These are phyloP conservation scores for Penicillium goetzii DNA, from an alignment of 495 filamentous ascomycete genomes.

Conservation along the genomic window DNA sequence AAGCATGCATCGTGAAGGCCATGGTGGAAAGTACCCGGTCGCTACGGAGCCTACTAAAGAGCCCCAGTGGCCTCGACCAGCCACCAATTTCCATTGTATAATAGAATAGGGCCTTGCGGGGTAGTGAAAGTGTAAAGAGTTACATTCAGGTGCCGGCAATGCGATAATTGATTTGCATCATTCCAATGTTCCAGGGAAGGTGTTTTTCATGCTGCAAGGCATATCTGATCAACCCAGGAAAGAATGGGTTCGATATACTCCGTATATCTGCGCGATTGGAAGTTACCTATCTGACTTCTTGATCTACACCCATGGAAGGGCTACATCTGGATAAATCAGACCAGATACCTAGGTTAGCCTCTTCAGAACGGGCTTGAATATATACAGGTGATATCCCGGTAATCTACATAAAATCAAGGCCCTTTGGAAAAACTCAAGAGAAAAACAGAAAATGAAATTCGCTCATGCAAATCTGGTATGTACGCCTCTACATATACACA, in stretches of 20 bases:
- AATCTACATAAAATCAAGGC: not conserved
- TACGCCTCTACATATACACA: slow-evolving; percentile 12
- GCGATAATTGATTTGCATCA: not conserved
- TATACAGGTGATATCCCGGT: too few species aligned
- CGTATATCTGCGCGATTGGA: too few species aligned
- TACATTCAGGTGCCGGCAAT: slow-evolving; percentile 18
- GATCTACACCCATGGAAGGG: too few species aligned
- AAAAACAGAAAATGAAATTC: not conserved
- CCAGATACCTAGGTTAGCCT: too few species aligned
- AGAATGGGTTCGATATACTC: too few species aligned
- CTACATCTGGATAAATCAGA: too few species aligned
- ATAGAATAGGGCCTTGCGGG: slow-evolving; percentile 23
- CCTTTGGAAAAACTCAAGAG: not conserved
- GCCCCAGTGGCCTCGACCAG: slow-evolving; percentile 16
- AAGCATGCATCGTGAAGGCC: not conserved
- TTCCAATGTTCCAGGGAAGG: not conserved
- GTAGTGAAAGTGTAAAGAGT: slow-evolving; percentile 23
- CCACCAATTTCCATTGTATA: slow-evolving; percentile 30
- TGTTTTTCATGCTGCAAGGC: too few species aligned
- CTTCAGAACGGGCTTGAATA: too few species aligned
- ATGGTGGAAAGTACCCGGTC: not conserved
- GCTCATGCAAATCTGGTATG: slow-evolving; percentile 8
- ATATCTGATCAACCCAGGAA: too few species aligned
- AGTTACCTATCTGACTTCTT: too few species aligned
- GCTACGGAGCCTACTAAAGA: slow-evolving; percentile 6